phyloP scores from a whole-genome alignment of 163 green algal genomes.

The Coccomyxa subellipsoidea region DNA sequence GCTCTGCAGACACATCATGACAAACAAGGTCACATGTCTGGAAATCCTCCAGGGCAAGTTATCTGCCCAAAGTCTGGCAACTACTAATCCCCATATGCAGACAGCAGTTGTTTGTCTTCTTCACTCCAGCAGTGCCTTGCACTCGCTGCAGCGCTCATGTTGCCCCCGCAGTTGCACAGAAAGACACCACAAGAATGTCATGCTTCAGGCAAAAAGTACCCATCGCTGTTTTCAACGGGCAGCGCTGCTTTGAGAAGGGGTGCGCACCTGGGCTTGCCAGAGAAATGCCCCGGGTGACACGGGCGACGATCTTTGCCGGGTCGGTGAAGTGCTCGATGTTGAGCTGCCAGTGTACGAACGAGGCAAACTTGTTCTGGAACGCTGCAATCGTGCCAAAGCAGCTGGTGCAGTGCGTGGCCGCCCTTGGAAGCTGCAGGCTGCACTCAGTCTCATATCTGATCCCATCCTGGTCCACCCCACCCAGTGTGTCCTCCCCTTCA shows the following conservation, averaged over 20 bases:
- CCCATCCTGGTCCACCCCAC: not conserved
- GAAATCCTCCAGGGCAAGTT: too few species aligned
- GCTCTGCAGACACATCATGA: not conserved
- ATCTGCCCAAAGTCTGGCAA: too few species aligned
- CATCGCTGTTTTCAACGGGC: not conserved
- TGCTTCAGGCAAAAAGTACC: too few species aligned
- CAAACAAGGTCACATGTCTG: too few species aligned
- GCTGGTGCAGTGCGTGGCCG: not conserved
- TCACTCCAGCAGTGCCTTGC: too few species aligned
- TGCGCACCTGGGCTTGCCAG: not conserved
- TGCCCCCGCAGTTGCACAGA: too few species aligned
- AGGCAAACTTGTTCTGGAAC: not conserved
- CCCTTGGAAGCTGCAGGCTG: not conserved
- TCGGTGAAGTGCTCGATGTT: not conserved
- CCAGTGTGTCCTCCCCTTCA: not conserved
- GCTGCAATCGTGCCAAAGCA: not conserved
- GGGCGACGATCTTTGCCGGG: not conserved
- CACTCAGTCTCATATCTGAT: not conserved
- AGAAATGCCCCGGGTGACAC: not conserved
- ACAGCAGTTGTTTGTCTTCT: too few species aligned
- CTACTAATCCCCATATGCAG: too few species aligned
- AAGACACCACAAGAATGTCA: too few species aligned
- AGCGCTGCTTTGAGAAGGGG: not conserved
- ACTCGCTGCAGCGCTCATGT: too few species aligned
- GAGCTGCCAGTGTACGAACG: not conserved